Evolutionary conservation across 2,329 filamentous ascomycete species (phyloP).

Genomic region (Rosellinia necatrix): DNA sequence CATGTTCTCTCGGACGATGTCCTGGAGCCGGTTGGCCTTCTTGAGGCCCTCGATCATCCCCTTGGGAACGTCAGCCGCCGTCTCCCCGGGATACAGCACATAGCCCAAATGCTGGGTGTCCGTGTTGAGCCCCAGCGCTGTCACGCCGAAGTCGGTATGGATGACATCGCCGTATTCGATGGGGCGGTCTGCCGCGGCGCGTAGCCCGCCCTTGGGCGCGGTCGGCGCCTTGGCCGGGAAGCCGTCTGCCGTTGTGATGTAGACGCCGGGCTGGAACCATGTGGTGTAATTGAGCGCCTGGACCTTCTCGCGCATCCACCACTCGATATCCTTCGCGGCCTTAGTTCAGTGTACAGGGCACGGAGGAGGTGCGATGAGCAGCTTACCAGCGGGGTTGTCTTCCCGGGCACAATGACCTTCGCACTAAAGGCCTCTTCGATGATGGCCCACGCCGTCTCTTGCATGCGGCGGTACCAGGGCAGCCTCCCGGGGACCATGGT

Average conservation of each 20-base stretch:
- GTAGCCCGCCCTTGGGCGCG: conserved; percentile 19
- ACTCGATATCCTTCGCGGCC: conserved; percentile 55
- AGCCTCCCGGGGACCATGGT: conserved; percentile 48
- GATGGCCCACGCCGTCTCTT: conserved; percentile 57
- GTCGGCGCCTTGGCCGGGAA: conserved; percentile 20
- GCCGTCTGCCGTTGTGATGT: conserved; percentile 44
- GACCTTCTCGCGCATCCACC: conserved; percentile 56
- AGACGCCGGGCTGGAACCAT: conserved; percentile 56
- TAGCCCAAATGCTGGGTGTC: conserved; percentile 57
- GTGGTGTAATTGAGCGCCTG: conserved; percentile 56
- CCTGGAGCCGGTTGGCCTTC: conserved; percentile 53
- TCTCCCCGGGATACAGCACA: conserved; percentile 50
- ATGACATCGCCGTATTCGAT: conserved; percentile 53
- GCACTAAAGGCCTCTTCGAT: conserved; percentile 52
- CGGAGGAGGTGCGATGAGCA: background rate
- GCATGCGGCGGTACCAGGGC: conserved; percentile 50
- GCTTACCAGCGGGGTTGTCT: conserved; percentile 46
- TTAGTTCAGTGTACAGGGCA: too few species aligned
- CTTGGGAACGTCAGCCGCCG: conserved; percentile 47
- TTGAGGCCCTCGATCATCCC: conserved; percentile 49
- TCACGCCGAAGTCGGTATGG: conserved; percentile 55
- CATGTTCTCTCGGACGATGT: conserved; percentile 52
- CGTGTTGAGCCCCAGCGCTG: conserved; percentile 53
- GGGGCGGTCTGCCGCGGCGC: conserved; percentile 27
- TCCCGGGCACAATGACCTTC: conserved; percentile 47